phyloP scores from a whole-genome alignment of 1,284 basidiomycete species.

The Cryptococcus jaspeensis region DNA sequence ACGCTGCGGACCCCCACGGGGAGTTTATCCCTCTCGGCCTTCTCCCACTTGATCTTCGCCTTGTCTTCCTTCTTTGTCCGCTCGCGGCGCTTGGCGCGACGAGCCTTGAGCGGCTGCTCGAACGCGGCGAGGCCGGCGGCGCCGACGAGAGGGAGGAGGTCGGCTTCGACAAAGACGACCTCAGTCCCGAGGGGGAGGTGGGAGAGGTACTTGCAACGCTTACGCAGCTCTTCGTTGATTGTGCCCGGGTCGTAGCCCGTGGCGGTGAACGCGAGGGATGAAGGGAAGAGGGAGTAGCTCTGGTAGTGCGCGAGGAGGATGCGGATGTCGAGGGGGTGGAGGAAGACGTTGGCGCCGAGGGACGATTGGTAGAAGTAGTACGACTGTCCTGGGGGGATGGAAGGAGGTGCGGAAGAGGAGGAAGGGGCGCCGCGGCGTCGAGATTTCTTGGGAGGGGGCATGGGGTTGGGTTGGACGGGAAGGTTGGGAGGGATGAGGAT shows the following conservation, averaged over 20 bases:
- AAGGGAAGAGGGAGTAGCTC: constrained; percentile 80
- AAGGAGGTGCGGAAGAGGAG: constrained; percentile 28
- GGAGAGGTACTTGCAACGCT: constrained; percentile 91
- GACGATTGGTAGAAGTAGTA: constrained; percentile 97
- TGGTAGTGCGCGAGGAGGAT: constrained; percentile 83
- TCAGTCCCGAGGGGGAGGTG: constrained; percentile 90
- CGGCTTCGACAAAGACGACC: constrained; percentile 90
- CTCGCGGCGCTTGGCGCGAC: constrained; percentile 72
- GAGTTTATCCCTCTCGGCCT: constrained; percentile 61
- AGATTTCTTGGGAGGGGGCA: constrained; percentile 34
- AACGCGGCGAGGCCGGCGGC: constrained; percentile 70
- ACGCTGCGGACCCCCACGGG: constrained; percentile 30
- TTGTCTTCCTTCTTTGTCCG: constrained; percentile 77
- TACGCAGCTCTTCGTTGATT: constrained; percentile 84
- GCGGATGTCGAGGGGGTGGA: constrained; percentile 94
- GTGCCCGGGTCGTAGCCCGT: constrained; percentile 65
- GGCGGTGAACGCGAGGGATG: constrained; percentile 72
- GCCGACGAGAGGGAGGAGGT: constrained; percentile 73
- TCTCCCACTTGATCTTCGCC: constrained; percentile 74
- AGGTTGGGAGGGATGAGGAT: constrained; percentile 40
- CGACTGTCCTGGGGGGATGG: constrained; percentile 36
- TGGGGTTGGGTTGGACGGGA: constrained; percentile 42
- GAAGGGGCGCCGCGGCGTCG: constrained; percentile 25
- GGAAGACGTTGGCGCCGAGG: constrained; percentile 84
- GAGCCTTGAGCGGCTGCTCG: constrained; percentile 71